Percentiles rank a stretch among this genome's conserved stretches.
phyloP scores from a whole-genome alignment of 1,139 yeast species.

The Diutina scorzettiae region DNA sequence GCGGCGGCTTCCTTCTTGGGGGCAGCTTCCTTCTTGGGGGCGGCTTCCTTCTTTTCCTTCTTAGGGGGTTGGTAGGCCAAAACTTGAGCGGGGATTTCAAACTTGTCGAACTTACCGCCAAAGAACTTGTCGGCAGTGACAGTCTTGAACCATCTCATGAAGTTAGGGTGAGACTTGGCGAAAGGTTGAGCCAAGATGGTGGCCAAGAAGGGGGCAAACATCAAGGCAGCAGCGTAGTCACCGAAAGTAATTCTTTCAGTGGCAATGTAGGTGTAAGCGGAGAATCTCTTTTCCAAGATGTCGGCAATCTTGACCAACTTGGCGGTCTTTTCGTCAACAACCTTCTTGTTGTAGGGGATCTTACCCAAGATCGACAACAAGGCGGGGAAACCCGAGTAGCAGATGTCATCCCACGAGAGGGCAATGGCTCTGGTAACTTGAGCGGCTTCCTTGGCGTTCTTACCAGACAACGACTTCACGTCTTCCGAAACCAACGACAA shows the following conservation, averaged over 20 bases:
- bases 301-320: constrained; percentile 27
- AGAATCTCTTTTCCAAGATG: constrained; percentile 52
- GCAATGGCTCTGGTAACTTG: constrained; percentile 73
- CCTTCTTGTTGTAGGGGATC: constrained; percentile 67
- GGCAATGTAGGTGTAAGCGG: constrained; percentile 73
- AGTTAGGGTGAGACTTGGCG: constrained; percentile 64
- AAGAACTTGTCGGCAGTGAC: constrained; percentile 47
- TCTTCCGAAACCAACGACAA: constrained; percentile 2
- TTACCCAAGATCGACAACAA: constrained; percentile 25
- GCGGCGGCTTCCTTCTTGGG: constrained; percentile 17
- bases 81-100: constrained; percentile 55
- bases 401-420: constrained; percentile 61
- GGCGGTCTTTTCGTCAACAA: constrained; percentile 42
- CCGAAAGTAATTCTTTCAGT: constrained; percentile 86
- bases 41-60: constrained; percentile 44
- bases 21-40: constrained; percentile 17
- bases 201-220: constrained; percentile 54
- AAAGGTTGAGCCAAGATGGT: constrained; percentile 63
- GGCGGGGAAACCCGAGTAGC: constrained; percentile 27
- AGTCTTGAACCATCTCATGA: constrained; percentile 82
- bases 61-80: constrained; percentile 64
- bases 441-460: constrained; percentile 55
- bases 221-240: constrained; percentile 58
- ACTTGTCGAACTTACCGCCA: constrained; percentile 27
- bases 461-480: constrained; percentile 40